Evolutionary conservation across 1,284 basidiomycete species (phyloP).

Genomic region (Sphaerobolus stellatus): DNA sequence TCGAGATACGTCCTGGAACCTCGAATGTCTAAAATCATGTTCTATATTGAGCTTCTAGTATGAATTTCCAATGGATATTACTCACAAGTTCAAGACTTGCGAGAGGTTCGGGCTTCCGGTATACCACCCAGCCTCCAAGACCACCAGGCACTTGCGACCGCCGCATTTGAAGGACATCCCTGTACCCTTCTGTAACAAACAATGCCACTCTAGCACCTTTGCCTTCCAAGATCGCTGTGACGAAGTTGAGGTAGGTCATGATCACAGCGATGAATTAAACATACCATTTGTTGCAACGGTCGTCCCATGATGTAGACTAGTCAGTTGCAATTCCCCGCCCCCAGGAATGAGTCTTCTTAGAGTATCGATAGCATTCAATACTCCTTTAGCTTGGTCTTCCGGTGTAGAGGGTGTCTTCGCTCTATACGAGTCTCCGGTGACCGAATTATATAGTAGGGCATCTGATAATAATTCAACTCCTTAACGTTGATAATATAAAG

Average conservation of each 20-base stretch:
- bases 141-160: conserved; percentile 27
- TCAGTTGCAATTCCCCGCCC: conserved; percentile 7
- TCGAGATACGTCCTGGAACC: conserved; percentile 30
- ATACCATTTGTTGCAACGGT: conserved; percentile 28
- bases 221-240: conserved; percentile 27
- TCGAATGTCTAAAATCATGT: conserved; percentile 22
- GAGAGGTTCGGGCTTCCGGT: conserved; percentile 30
- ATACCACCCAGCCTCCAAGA: conserved; percentile 25
- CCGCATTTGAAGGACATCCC: conserved; percentile 29
- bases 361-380: conserved; percentile 25
- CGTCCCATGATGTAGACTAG: conserved; percentile 25
- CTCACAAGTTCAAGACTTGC: conserved; percentile 25
- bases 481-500: too few relatives aligned
- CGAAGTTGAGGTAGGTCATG: neutral
- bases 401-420: conserved; percentile 21
- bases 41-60: neutral
- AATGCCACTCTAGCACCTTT: conserved; percentile 30
- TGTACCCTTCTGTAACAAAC: conserved; percentile 32
- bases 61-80: neutral
- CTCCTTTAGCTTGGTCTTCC: neutral
- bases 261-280: neutral
- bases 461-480: conserved; percentile 22
- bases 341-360: conserved; percentile 22
- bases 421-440: conserved; percentile 23
- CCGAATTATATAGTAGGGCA: conserved; percentile 22